phyloP scores from a whole-genome alignment of 208 protist genomes.

The Crithidia thermophila region DNA sequence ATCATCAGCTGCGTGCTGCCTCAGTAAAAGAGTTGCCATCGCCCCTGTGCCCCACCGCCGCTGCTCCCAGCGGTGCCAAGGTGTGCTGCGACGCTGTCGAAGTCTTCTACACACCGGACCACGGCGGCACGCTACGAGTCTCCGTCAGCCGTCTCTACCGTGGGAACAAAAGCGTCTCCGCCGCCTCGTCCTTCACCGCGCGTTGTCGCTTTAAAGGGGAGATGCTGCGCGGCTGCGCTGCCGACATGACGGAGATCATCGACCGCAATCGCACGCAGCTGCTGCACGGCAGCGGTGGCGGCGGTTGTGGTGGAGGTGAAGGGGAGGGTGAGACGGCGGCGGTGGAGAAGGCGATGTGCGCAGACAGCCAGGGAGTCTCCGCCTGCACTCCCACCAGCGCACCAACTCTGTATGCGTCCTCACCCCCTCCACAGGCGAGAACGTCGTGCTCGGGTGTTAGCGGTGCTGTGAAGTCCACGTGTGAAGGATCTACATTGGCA shows the following conservation, averaged over 20 bases:
- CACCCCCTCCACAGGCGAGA: not conserved
- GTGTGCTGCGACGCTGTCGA: not conserved
- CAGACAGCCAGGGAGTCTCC: not conserved
- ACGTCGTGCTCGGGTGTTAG: no score
- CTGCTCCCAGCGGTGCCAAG: not conserved
- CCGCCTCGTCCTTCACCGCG: not conserved
- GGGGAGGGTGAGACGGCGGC: no score
- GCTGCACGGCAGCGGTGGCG: conserved; percentile 11
- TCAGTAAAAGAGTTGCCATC: not conserved
- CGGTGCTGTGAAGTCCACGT: no score
- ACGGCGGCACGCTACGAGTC: not conserved
- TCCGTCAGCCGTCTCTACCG: not conserved
- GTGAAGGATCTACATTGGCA: no score
- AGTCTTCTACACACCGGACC: not conserved
- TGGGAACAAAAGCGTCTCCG: not conserved
- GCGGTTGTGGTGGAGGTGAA: conserved; percentile 7
- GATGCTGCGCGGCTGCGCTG: conserved; percentile 8
- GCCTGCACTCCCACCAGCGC: no score
- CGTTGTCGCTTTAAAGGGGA: not conserved
- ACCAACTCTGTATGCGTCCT: no score
- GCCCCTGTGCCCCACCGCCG: not conserved
- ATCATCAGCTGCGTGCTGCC: no score
- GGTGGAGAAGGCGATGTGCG: conserved; percentile 9
- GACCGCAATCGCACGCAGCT: conserved; percentile 30
- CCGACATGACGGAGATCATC: conserved; percentile 23